Base-by-base conservation (phyloP, 805 yeast species). In the Candida berthetii region DNA sequence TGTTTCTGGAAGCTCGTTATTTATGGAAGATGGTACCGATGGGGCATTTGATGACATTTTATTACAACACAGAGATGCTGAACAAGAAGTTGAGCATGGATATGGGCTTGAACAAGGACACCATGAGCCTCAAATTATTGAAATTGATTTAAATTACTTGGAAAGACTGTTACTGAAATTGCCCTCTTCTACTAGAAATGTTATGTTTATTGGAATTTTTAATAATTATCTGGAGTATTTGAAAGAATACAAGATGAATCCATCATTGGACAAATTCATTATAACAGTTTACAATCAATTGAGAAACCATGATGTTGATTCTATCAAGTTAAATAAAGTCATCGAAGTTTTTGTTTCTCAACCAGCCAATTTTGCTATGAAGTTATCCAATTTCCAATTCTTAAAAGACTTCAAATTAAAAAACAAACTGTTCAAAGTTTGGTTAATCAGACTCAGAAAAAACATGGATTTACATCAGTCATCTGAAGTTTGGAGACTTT, bases 351-450 rank as follows among this genome's bases (percentile, higher is more conserved):
- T 56, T 31, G 15, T 56, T 1, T 31, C 43, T 2, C 20, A 44
- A 1, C 61, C 59, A 7, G 32, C 45, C 10, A 54, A 53, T 33
- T 49, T 50, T 13, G 57, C 55, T 2, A 55, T 56, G 56, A 49
- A 44, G 20, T 39, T 56, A n/a, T 42, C 58, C 8, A 45, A 52
- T 34, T 44, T 46, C 14, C 34, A 41, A 11, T 43, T 50, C 29
- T 50, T 47, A 32, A 42, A 39, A 17, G 52, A 50, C 3, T 39
- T 31, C 22, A 32, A 43, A 4, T 11, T 28, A 1, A 37, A 44
- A 35, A 7, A 17, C 2, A 35, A 37, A 7, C 28, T 39, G 8
- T 43, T 50, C 31, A 49, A 42, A 14, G n/a, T 46, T 4, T 52
- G 57, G 59, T 3, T 48, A 9, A 42, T 50, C 8, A 55, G 51